These are phyloP conservation scores for Shiraia bambusicola DNA, from an alignment of 2,329 filamentous ascomycete genomes.

Conservation along the genomic window DNA sequence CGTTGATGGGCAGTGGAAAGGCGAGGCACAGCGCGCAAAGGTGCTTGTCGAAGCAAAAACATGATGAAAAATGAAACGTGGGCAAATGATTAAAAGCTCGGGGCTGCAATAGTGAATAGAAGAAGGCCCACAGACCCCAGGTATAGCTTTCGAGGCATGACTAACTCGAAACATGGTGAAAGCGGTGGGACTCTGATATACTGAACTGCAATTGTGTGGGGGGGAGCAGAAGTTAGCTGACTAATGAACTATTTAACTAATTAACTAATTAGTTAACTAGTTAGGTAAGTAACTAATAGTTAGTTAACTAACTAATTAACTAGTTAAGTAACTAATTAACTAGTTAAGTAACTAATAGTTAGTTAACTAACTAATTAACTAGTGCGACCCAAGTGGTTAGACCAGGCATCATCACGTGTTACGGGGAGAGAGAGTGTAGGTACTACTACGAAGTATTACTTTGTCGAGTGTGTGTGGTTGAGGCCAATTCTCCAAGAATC, in stretches of 20 bases:
- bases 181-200: slow-evolving; percentile 19
- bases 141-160: slow-evolving; percentile 12
- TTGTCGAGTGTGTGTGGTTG: too few relatives aligned
- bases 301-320: too few relatives aligned
- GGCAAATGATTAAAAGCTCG: slow-evolving; percentile 7
- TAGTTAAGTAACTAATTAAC: too few relatives aligned
- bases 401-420: too few relatives aligned
- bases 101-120: slow-evolving; percentile 5
- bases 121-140: slow-evolving; percentile 9
- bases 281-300: not conserved
- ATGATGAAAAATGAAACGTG: slow-evolving; percentile 20
- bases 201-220: slow-evolving; percentile 28
- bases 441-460: too few relatives aligned
- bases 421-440: too few relatives aligned
- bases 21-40: slow-evolving; percentile 22
- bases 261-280: slow-evolving; percentile 2
- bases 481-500: too few relatives aligned
- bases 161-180: slow-evolving; percentile 12
- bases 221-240: slow-evolving; percentile 15
- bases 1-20: slow-evolving; percentile 20
- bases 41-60: slow-evolving; percentile 31
- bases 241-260: too few relatives aligned
- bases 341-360: too few relatives aligned
- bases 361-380: too few relatives aligned
- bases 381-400: not conserved